Percentiles rank a stretch among this genome's conserved stretches.
These are phyloP conservation scores for Draba incana DNA, from an alignment of 345 rosid species.

Conservation along the genomic window DNA sequence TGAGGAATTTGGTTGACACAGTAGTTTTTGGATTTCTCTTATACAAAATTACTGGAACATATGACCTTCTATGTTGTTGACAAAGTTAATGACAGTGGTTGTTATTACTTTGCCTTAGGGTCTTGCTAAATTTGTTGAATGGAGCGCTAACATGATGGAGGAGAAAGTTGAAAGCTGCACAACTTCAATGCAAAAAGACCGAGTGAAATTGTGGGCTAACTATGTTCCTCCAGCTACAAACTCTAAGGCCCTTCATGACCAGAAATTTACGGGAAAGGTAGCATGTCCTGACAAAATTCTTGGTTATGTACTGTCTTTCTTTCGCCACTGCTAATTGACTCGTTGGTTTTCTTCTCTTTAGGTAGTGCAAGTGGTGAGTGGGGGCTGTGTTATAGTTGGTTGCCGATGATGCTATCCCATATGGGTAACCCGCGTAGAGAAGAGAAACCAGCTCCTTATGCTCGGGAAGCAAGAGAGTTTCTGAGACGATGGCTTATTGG, in stretches of 20 bases:
- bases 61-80: constrained; percentile 17
- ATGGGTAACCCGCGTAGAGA: constrained; percentile 83
- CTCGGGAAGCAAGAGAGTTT: constrained; percentile 91
- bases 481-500: constrained; percentile 84
- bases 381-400: constrained; percentile 89
- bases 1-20: constrained; percentile 1
- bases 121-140: constrained; percentile 92
- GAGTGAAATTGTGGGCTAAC: constrained; percentile 79
- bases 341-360: constrained; percentile 39
- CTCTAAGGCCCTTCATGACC: constrained; percentile 87
- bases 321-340: neutral
- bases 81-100: constrained; percentile 20
- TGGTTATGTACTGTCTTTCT: neutral
- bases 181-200: constrained; percentile 81
- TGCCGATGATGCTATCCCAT: constrained; percentile 88
- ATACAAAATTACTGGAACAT: neutral
- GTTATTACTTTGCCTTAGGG: constrained; percentile 52
- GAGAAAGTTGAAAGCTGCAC: constrained; percentile 81
- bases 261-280: constrained; percentile 94
- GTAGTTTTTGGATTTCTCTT: neutral
- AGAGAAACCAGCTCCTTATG: constrained; percentile 91
- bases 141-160: constrained; percentile 99
- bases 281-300: neutral
- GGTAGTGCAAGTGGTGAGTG: constrained; percentile 98
- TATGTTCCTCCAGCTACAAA: constrained; percentile 84